Evolutionary conservation across 345 rosid genomes (phyloP).

Genomic region (Capsella bursapastoris): DNA sequence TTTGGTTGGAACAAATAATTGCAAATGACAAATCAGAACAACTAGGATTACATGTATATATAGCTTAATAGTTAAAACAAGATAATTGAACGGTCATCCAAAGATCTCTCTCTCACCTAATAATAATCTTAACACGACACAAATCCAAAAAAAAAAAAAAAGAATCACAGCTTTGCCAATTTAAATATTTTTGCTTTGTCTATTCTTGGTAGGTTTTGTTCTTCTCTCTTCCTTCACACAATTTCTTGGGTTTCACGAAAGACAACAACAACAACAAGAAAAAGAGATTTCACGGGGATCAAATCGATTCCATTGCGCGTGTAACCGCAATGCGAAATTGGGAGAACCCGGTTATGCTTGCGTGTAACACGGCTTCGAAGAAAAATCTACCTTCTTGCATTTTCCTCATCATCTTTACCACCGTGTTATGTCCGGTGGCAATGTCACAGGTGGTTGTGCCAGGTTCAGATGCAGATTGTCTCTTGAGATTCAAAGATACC

Average conservation of each 20-base stretch:
- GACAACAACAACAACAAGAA: not conserved
- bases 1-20: constrained; percentile 25
- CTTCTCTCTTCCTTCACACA: constrained; percentile 42
- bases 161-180: constrained; percentile 2
- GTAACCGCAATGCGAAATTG: constrained; percentile 50
- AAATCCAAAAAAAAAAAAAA: constrained; percentile 27
- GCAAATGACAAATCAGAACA: constrained; percentile 36
- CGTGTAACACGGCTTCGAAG: constrained; percentile 48
- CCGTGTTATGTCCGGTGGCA: constrained; percentile 30
- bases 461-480: constrained; percentile 47
- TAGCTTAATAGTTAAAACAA: constrained; percentile 34
- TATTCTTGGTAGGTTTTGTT: constrained; percentile 44
- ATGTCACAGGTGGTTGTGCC: constrained; percentile 37
- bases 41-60: constrained; percentile 29
- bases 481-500: constrained; percentile 51
- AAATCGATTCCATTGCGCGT: constrained; percentile 20
- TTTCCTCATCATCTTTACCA: not conserved
- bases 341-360: constrained; percentile 51
- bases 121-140: constrained; percentile 32
- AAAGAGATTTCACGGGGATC: constrained; percentile 12
- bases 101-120: constrained; percentile 43
- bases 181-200: constrained; percentile 32
- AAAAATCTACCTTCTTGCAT: constrained; percentile 23
- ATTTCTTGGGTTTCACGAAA: constrained; percentile 21
- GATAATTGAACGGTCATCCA: constrained; percentile 46